Evolutionary conservation across 2,329 filamentous ascomycete species (phyloP), one percentile per base, ranked within the genome.

Genomic region (Colletotrichum brevisporum): DNA sequence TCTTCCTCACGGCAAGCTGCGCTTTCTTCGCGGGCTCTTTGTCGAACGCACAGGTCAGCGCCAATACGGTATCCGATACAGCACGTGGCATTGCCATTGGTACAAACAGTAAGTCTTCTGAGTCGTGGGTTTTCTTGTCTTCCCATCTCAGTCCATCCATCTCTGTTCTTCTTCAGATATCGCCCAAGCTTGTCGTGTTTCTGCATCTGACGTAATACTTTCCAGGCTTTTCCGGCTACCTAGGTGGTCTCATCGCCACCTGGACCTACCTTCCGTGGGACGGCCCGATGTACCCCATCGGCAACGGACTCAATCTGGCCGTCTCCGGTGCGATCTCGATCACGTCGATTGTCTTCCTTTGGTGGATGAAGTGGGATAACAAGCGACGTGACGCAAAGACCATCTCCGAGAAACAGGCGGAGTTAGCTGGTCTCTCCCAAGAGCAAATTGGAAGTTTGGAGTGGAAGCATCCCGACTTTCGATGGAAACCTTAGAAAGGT

Each of bases 51-150:
- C 88, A 93, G 70, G 87, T 86, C 2, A 87, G 89, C 0, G 90
- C 90, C 15, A 92, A 92, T 72, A 90, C 93, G 0, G 86, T 92
- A 2, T 89, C 88, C 1, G 91, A 93, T 72, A 92, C 91, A 0
- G 88, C 91, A 0, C 83, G 90, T 16, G 87, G 86, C 3, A 84
- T 87, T 0, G 88, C 89, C 9, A 90, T 91, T 67, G 89, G 86
- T 10, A 86, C 86, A 0, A 87, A 87, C 61, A 43, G 89, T 91
- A 74, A 50, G 47, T 50, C 21, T 21, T 18, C 6, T n/a, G 13
- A 43, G 15, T n/a, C 13, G 4, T 12, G 8, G 31, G 2, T 2
- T 9, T 8, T 43, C 41, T 48, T 15, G 6, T 24, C 27, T 6
- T 31, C 6, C 27, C 27, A 9, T 31, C 27, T 9, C 27, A 8